Conservation (phyloP, 768 basidiomycete genomes). For the Rossbeevera mucosa region DNA sequence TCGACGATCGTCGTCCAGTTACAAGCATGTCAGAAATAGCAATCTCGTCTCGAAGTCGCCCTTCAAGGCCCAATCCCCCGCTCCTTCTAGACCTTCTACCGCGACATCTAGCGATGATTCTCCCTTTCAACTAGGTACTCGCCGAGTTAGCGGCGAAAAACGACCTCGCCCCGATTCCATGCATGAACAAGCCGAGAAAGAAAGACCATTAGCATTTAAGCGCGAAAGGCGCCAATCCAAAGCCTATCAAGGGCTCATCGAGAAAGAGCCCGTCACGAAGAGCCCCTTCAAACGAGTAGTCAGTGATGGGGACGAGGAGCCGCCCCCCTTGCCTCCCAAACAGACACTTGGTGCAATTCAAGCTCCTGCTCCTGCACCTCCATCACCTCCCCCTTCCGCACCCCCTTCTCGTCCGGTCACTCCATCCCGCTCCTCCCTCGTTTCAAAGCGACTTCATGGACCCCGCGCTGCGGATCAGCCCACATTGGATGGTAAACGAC, state of each 20-base stretch:
- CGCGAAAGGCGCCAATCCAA: slow-evolving; percentile 72
- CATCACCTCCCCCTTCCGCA: slow-evolving; percentile 36
- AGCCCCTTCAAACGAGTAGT: slow-evolving; percentile 62
- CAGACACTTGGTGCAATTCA: not conserved
- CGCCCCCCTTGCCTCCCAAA: slow-evolving; percentile 29
- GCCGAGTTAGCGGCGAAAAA: slow-evolving; percentile 73
- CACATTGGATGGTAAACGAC: slow-evolving; percentile 35
- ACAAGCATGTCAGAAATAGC: slow-evolving; percentile 70
- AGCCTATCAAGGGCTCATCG: slow-evolving; percentile 64
- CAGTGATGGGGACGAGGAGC: slow-evolving; percentile 26
- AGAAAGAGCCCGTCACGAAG: slow-evolving; percentile 76
- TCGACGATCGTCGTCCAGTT: slow-evolving; percentile 72
- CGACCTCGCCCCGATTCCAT: slow-evolving; percentile 69
- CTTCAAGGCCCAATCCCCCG: slow-evolving; percentile 65
- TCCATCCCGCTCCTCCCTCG: slow-evolving; percentile 57
- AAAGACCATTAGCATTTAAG: slow-evolving; percentile 65
- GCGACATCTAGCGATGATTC: slow-evolving; percentile 10
- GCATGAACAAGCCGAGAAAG: slow-evolving; percentile 67
- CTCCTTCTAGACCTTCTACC: slow-evolving; percentile 33
- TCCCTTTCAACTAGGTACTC: slow-evolving; percentile 17
- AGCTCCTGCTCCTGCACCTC: slow-evolving; percentile 10
- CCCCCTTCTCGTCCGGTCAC: slow-evolving; percentile 35
- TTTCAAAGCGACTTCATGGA: slow-evolving; percentile 70
- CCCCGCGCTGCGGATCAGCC: slow-evolving; percentile 54
- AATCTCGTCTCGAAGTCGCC: slow-evolving; percentile 84